phyloP scores from a whole-genome alignment of 2,329 filamentous ascomycete genomes.

The Cyphellophora attinorum region DNA sequence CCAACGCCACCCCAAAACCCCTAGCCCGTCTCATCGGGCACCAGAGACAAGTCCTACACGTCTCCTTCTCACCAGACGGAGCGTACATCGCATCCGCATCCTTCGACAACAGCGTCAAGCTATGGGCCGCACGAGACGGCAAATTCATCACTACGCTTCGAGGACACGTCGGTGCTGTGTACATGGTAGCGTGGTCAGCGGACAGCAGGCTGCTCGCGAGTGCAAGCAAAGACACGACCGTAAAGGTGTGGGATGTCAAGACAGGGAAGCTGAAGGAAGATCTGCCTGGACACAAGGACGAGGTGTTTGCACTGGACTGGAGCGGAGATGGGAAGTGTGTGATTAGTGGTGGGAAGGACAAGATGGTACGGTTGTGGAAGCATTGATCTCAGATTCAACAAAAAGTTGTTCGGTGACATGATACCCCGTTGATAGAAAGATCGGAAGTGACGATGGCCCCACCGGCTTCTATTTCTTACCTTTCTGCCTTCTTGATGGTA shows the following conservation, averaged over 20 bases:
- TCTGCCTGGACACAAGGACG: conserved; percentile 80
- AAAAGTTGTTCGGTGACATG: not conserved
- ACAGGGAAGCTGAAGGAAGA: conserved; percentile 74
- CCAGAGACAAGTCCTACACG: conserved; percentile 93
- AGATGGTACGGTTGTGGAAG: conserved; percentile 58
- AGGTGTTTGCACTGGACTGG: conserved; percentile 94
- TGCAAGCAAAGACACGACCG: conserved; percentile 79
- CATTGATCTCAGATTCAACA: conserved; percentile 32
- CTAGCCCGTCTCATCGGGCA: conserved; percentile 84
- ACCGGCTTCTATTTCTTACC: too few relatives aligned
- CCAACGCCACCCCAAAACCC: conserved; percentile 60
- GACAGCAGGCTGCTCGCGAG: conserved; percentile 85
- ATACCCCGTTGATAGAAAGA: too few relatives aligned
- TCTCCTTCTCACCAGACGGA: conserved; percentile 87
- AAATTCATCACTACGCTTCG: conserved; percentile 80
- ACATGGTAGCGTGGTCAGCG: conserved; percentile 84
- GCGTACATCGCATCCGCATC: conserved; percentile 75
- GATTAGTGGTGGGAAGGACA: conserved; percentile 88
- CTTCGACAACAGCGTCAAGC: conserved; percentile 91
- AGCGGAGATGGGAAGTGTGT: conserved; percentile 82
- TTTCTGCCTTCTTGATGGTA: too few relatives aligned
- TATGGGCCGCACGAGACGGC: conserved; percentile 74
- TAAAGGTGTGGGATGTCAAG: conserved; percentile 90
- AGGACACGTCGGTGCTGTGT: conserved; percentile 84
- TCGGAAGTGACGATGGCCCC: too few relatives aligned